These are phyloP conservation scores for Withania somnifera DNA, from an alignment of 305 asterid species.

Conservation along the genomic window DNA sequence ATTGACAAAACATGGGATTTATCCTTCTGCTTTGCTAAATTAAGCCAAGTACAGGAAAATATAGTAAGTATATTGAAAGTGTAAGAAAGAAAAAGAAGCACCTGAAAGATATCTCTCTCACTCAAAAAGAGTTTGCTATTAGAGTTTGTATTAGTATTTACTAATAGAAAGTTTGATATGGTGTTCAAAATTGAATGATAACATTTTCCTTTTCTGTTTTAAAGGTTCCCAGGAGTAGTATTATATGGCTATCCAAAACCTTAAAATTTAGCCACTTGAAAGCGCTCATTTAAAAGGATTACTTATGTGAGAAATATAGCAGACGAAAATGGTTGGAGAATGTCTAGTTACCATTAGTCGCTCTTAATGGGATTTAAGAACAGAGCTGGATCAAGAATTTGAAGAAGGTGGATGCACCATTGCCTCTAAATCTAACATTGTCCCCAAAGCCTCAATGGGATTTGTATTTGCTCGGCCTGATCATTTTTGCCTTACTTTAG, in stretches of 20 bases:
- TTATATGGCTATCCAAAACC: neutral
- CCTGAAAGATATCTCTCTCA: neutral
- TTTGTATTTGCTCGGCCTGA: neutral
- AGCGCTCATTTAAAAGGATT: neutral
- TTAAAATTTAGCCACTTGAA: neutral
- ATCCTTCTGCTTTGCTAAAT: neutral
- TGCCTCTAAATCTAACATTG: neutral
- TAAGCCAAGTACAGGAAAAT: neutral
- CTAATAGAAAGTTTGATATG: neutral
- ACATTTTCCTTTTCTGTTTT: neutral
- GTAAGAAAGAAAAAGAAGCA: neutral
- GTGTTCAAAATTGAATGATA: neutral
- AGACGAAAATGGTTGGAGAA: neutral
- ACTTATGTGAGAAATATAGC: neutral
- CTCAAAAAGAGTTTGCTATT: neutral
- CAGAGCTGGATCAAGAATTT: neutral
- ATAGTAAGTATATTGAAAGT: neutral
- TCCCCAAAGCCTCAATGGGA: neutral
- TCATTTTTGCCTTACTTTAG: neutral
- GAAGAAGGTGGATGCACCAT: neutral
- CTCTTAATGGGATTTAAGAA: neutral
- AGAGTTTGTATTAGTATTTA: neutral
- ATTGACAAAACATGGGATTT: neutral
- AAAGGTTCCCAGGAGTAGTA: neutral
- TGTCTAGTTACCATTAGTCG: neutral